Conservation (phyloP, 257 asterid species). For the Capsicum chinense region DNA sequence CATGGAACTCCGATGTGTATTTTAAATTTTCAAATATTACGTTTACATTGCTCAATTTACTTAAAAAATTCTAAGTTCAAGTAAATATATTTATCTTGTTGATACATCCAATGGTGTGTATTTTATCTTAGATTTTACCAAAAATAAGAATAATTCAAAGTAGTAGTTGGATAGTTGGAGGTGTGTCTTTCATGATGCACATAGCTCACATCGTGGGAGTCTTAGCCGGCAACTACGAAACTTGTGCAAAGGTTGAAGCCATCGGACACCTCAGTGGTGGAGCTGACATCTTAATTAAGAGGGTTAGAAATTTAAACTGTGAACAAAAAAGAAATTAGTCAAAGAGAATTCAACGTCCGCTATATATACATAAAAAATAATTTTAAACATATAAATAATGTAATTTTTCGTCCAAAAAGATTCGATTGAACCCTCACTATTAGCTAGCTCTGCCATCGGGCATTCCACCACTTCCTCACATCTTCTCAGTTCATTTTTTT, state of each 20-base stretch:
- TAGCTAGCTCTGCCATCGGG: background rate
- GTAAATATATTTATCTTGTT: background rate
- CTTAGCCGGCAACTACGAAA: conserved; percentile 20
- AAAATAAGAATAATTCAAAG: background rate
- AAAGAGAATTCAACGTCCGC: no score
- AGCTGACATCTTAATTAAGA: no score
- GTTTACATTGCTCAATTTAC: background rate
- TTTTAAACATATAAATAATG: no score
- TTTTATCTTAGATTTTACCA: background rate
- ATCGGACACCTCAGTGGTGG: background rate
- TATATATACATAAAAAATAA: no score
- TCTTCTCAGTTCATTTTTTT: background rate
- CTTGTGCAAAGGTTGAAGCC: conserved; percentile 8
- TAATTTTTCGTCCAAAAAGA: no score
- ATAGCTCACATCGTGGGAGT: background rate
- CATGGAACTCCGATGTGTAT: no score
- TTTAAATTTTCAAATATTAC: no score
- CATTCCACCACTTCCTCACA: background rate
- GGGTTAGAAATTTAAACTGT: no score
- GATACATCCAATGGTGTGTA: background rate
- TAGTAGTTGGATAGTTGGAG: background rate
- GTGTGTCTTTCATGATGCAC: background rate
- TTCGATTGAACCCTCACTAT: no score
- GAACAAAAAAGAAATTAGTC: no score
- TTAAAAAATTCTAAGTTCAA: background rate